These are phyloP conservation scores for Flammula alnicola DNA, from an alignment of 1,284 basidiomycete genomes.

Conservation along the genomic window DNA sequence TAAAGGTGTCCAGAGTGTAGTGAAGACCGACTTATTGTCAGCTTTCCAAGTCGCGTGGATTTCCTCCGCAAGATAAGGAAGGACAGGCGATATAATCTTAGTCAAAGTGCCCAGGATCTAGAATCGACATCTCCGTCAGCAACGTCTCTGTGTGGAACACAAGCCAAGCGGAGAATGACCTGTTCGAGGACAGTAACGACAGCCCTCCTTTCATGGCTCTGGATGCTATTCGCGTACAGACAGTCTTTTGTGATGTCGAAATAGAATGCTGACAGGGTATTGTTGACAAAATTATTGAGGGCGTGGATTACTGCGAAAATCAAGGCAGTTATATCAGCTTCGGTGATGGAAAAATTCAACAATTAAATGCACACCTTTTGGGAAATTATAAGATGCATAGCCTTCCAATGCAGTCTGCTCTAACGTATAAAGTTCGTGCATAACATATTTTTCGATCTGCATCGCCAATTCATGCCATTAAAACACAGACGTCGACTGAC, in stretches of 20 bases:
- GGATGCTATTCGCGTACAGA: constrained; percentile 75
- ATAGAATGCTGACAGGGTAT: constrained; percentile 82
- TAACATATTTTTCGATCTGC: constrained; percentile 84
- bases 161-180: constrained; percentile 40
- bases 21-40: constrained; percentile 62
- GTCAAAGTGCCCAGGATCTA: constrained; percentile 77
- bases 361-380: constrained; percentile 62
- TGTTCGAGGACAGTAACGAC: constrained; percentile 77
- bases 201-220: constrained; percentile 61
- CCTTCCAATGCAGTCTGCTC: constrained; percentile 70
- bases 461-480: neutral
- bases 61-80: constrained; percentile 94
- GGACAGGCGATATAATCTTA: constrained; percentile 82
- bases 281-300: constrained; percentile 70
- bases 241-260: constrained; percentile 93
- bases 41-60: constrained; percentile 59
- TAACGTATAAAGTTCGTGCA: constrained; percentile 81
- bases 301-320: constrained; percentile 58
- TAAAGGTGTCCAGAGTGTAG: constrained; percentile 60
- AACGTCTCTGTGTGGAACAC: neutral
- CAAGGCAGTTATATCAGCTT: constrained; percentile 2
- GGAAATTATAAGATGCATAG: constrained; percentile 84
- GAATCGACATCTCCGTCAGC: no score
- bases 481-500: neutral
- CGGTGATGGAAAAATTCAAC: neutral